Base-by-base conservation (phyloP, 768 basidiomycete genomes). In the Holtermanniella nyarrowii region DNA sequence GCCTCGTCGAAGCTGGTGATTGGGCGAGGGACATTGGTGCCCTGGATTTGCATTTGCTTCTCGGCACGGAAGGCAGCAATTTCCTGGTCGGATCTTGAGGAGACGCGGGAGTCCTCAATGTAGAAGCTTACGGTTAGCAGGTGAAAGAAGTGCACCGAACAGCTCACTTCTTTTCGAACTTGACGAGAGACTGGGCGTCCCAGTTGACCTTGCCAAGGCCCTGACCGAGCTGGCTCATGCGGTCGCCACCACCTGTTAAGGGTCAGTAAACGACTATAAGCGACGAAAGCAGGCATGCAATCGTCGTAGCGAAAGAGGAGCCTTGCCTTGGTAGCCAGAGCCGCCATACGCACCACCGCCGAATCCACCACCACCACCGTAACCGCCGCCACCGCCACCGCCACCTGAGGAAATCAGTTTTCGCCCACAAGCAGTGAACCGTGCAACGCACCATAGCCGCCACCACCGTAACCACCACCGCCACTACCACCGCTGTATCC, bases 1-100 rank as follows among this genome's bases (percentile, higher is more conserved):
- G 82, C 82, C 74, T 99, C 93, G 49, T 96, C 90, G 69, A 99
- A 99, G 39, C 81, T 79, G 46, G 82, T 81, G 51, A 97, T 82
- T 16, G 95, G 95, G 65, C 88, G 78, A 24, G 95, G 91, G 13
- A 97, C 81, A 62, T 78, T 76, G 46, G 80, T 81, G 26, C 95
- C 95, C 79, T 88, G 86, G 53, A 91, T 81, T 85, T 90, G 62
- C 72, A 99, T 97, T 71, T 91, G 86, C 71, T 95, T 88, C 45
- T 56, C 57, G 22, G 79, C 77, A 55, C 85, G 78, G 74, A 91
- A 97, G 44, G 88, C 88, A 50, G 88, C 85, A 50, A 96, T 78
- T 64, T 99, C 93, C 45, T 81, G 77, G 14, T 96, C 89, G 48
- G 77, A 80, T 56, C 84, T 83, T 26, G 78, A 75, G 18, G 82